Percentiles rank a stretch among this genome's conserved stretches.
These are phyloP conservation scores for Phlyctochytrium bullatum DNA, from an alignment of 192 early-diverging fungal genomes.

Conservation along the genomic window DNA sequence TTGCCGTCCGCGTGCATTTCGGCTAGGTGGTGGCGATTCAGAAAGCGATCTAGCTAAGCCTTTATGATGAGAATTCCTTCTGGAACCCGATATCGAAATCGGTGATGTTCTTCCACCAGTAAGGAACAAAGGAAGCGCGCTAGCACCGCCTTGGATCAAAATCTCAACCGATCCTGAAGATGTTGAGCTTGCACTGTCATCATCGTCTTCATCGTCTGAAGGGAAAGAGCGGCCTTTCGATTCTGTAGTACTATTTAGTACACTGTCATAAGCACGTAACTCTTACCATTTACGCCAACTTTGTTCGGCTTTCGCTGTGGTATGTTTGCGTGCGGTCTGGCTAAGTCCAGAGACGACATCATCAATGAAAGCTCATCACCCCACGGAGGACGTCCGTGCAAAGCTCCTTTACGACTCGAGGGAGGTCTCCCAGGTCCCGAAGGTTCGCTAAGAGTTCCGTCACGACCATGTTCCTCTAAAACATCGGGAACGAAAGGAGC, in stretches of 20 bases:
- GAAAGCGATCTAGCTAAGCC: not conserved
- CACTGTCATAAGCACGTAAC: no score
- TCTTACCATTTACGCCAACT: no score
- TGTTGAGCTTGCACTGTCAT: not conserved
- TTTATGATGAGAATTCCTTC: no score
- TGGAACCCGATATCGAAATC: not conserved
- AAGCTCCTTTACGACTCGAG: not conserved
- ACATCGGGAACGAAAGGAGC: not conserved
- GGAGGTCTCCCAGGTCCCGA: not conserved
- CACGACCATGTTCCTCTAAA: not conserved
- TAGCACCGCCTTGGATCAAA: not conserved
- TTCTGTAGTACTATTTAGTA: no score
- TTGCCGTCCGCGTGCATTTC: not conserved
- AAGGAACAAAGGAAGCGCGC: not conserved
- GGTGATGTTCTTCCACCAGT: not conserved
- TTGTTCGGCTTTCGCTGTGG: no score
- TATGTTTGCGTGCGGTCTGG: not conserved
- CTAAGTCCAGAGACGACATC: slow-evolving; percentile 4
- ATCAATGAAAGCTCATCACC: not conserved
- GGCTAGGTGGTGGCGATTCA: not conserved
- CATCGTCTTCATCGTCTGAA: no score
- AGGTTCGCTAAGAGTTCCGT: not conserved
- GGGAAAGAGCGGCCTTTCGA: no score
- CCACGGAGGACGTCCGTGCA: not conserved
- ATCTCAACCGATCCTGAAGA: slow-evolving; percentile 1